Evolutionary conservation across 371 early-diverging fungal genomes (phyloP), one percentile per base, ranked within the genome.

Genomic region (Mycotypha africana): DNA sequence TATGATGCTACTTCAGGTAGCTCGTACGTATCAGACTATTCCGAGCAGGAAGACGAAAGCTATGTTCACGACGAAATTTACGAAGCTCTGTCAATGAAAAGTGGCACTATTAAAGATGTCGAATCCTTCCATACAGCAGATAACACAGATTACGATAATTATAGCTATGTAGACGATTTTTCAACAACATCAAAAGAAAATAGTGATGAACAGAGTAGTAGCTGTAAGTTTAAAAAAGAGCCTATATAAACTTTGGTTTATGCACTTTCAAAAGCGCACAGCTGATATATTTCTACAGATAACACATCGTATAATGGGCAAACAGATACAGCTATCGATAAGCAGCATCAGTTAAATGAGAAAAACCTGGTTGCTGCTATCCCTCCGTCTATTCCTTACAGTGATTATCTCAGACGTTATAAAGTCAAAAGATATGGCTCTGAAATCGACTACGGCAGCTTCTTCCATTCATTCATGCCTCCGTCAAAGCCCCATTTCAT

Each of bases 381-480:
- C 14, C 73, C 80, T 20, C 71, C 77, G 23, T 83, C 86, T 6
- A 86, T 86, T 55, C 85, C 85, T 5, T 86, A 86, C 40, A 81
- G 85, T 33, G 73, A 67, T 22, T 86, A 84, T 37, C 69, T 86
- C 7, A 71, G 74, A 38, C 51, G 85, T 21, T 85, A 72, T 45
- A 53, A 61, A 21, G 60, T 78, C n/a, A 55, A 64, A 16, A 47
- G 67, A n/a, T 56, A 64, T 12, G 53, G 60, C 12, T 14, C 52
- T n/a, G 35, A 53, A n/a, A 34, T 21, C 22, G 35, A 36, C 11
- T 45, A 58, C 32, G 51, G 45, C 4, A 45, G 51, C 1, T 72
- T 67, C 28, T 72, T 69, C 30, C 67, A 69, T 41, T 71, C 82
- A 1, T 81, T 66, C 46, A 53, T 82, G 11, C 75, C 79, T 4